Conservation (phyloP, 169 alveolate species). For the Plasmodium sp. region DNA sequence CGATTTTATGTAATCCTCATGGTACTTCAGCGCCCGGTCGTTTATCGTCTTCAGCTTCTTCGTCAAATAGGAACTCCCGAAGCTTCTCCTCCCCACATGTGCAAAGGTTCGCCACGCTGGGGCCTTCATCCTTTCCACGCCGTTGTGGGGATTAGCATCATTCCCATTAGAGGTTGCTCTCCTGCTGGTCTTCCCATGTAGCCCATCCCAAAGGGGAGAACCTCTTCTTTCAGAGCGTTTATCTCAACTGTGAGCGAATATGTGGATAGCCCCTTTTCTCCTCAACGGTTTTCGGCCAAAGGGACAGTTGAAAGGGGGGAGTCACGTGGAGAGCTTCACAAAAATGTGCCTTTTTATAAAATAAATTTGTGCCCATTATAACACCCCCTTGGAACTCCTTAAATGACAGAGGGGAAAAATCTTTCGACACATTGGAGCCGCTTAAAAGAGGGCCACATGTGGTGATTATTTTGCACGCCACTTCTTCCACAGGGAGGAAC, state of each 20-base stretch:
- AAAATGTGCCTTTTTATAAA: background rate
- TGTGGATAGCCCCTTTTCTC: background rate
- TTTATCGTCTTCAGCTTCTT: constrained; percentile 62
- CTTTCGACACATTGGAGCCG: background rate
- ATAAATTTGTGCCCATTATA: background rate
- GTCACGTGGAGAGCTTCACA: background rate
- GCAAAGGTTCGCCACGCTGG: background rate
- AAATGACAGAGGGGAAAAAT: background rate
- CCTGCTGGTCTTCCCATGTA: background rate
- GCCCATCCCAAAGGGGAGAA: background rate
- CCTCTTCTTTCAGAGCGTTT: background rate
- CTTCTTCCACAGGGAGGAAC: background rate
- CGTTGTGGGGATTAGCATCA: background rate
- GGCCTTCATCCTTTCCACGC: background rate
- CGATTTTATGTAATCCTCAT: constrained; percentile 63
- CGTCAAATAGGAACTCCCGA: constrained; percentile 67
- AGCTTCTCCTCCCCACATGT: constrained; percentile 11
- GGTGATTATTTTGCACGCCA: background rate
- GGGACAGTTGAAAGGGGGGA: background rate
- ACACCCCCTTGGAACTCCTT: background rate
- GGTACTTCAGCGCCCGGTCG: constrained; percentile 66
- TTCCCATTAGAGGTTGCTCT: background rate
- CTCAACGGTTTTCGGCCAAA: background rate
- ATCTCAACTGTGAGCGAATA: background rate
- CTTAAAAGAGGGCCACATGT: background rate